Evolutionary conservation across 2,329 filamentous ascomycete species (phyloP), one percentile per base, ranked within the genome.

Genomic region (Epichloe elymi): DNA sequence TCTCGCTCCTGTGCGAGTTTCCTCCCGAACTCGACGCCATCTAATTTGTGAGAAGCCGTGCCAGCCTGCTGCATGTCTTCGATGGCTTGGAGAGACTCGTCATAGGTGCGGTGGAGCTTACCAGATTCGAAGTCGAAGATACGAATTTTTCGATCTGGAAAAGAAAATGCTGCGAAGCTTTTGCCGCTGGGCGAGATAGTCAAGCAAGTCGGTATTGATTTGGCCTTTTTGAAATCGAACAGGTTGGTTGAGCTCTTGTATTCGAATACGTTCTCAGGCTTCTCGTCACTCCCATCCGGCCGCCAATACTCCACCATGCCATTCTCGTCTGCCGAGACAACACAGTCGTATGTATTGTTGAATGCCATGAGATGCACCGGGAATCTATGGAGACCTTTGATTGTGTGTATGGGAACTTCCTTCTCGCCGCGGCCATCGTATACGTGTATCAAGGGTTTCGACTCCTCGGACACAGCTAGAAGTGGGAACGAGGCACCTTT

Each of bases 231-330:
- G 72, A 98, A 97, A 49, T 95, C 91, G 62, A 97, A 98, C 1
- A 98, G 75, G 61, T 87, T 93, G 3, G 93, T 98, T 1, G 86
- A 84, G 63, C 88, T 95, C 70, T 98, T 98, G 70, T 89, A 87
- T 58, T 88, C 79, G 64, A 95, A 98, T 17, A 98, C 89, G 49
- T 81, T 88, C 58, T 89, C 83, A 0, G 93, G 93, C 67, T 97
- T 96, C 61, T 95, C 88, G 65, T 88, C 96, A 39, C 74, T 82
- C 2, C 80, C 82, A 55, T 78, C 79, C 0, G 93, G 89, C 52
- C 80, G 79, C 93, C 93, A 98, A 69, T 98, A 98, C 67, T 98
- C 93, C 10, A 98, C 65, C 91, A 97, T 97, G 23, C 93, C 91
- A 50, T 80, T 80, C 58, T 91, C 83, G 58, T 98, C 94, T 0